Conservation (phyloP, 2,329 filamentous ascomycete species). For the Chaetomiaceae sp. region DNA sequence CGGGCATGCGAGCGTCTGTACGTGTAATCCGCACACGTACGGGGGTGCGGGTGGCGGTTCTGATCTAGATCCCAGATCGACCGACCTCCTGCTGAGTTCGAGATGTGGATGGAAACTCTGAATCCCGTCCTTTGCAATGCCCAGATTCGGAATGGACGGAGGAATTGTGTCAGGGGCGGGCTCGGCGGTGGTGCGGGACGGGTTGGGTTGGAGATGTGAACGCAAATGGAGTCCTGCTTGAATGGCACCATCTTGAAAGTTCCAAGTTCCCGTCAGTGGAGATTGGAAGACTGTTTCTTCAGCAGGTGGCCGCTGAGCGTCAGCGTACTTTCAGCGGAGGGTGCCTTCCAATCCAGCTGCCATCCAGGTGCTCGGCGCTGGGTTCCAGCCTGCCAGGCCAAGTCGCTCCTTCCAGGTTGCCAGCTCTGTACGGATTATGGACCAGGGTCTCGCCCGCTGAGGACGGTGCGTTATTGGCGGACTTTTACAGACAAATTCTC, state of each 20-base stretch:
- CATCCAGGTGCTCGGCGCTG: no score
- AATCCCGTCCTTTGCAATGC: constrained; percentile 10
- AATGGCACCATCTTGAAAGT: no score
- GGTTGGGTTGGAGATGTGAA: neutral
- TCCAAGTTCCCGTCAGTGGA: no score
- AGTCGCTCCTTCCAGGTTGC: neutral
- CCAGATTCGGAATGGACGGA: constrained; percentile 6
- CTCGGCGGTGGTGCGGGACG: neutral
- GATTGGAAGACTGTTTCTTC: no score
- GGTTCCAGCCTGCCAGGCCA: neutral
- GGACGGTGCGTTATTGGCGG: constrained; percentile 25
- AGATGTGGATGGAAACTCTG: constrained; percentile 19
- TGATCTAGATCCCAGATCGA: neutral
- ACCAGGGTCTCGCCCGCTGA: neutral
- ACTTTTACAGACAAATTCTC: constrained; percentile 25
- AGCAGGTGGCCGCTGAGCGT: neutral
- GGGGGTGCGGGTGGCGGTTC: no score
- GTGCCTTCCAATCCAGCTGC: no score
- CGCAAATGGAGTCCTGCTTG: neutral
- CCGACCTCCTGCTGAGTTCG: neutral
- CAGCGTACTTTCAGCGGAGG: neutral
- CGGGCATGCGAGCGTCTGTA: neutral
- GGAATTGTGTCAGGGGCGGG: constrained; percentile 5
- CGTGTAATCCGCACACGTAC: no score
- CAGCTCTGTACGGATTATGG: constrained; percentile 6